phyloP scores from a whole-genome alignment of 2,329 filamentous ascomycete genomes.

The Knoxdaviesia proteae region DNA sequence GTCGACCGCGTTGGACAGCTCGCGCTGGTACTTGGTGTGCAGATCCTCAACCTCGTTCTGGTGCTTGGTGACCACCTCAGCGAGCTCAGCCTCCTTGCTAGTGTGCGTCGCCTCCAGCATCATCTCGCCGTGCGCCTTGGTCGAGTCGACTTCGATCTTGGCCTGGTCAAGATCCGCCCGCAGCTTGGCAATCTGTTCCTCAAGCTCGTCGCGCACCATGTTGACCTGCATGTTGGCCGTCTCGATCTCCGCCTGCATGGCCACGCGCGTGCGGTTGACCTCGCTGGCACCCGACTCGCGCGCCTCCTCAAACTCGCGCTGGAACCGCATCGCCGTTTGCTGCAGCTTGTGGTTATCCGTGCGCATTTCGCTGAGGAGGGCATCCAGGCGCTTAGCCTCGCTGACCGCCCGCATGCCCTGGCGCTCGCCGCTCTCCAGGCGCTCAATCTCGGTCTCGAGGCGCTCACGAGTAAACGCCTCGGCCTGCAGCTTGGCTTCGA shows the following conservation, averaged over 20 bases:
- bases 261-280: constrained; percentile 57
- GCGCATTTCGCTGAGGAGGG: constrained; percentile 31
- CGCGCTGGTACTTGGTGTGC: constrained; percentile 52
- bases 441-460: constrained; percentile 44
- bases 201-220: constrained; percentile 59
- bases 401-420: constrained; percentile 42
- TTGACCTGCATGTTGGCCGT: constrained; percentile 72
- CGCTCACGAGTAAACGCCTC: constrained; percentile 51
- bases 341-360: constrained; percentile 54
- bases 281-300: constrained; percentile 62
- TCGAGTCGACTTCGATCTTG: constrained; percentile 59
- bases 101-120: constrained; percentile 63
- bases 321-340: constrained; percentile 43
- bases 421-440: constrained; percentile 42
- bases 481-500: constrained; percentile 56
- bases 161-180: constrained; percentile 59
- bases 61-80: constrained; percentile 33
- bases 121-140: constrained; percentile 64
- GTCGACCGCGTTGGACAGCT: constrained; percentile 52
- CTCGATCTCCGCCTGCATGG: constrained; percentile 67
- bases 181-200: constrained; percentile 54
- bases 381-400: constrained; percentile 40
- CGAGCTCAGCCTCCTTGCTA: constrained; percentile 36
- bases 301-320: constrained; percentile 70
- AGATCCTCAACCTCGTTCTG: constrained; percentile 54